Evolutionary conservation across 1,284 basidiomycete species (phyloP), one percentile per base, ranked within the genome.

Genomic region (Singerocomus inundabilis): DNA sequence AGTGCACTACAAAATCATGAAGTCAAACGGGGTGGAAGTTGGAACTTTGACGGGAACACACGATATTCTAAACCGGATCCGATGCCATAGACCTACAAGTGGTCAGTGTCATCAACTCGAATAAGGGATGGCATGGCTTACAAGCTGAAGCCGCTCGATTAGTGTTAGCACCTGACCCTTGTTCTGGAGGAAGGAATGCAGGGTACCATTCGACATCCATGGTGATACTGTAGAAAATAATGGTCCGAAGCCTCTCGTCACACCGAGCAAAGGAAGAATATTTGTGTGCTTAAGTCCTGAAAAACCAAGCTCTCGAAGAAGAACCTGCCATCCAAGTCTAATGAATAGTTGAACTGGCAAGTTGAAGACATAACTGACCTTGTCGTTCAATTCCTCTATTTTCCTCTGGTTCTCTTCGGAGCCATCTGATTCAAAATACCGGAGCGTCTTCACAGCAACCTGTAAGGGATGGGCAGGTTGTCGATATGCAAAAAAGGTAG

Each of bases 1-100:
- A 46, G n/a, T 58, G 55, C n/a, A 58, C 55, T 56, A 21, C 5
- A 16, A 34, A n/a, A 21, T 21, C 21, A 21, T n/a, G 6, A 1
- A 18, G 21, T 58, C 15, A 58, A 31, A 21, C 35, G 5, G 4
- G 3, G 1, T 2, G 0, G 4, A 5, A 5, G 0, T 29, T 1
- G 15, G 12, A 6, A 4, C 1, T 16, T 15, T 13, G 10, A 29
- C 15, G 5, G 13, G 11, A 25, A 45, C 52, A 2, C 10, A 55
- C 51, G 6, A 18, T 57, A 49, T 34, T 45, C 28, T 13, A 57
- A 33, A 1, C 54, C 46, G 0, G 43, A 50, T 18, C 9, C 46
- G 1, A 56, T 44, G 2, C 25, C 46, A 3, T 30, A 30, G 5
- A 38, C 10, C 52, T 54, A 15, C 5, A 11, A 8, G 13, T 3